Evolutionary conservation across 106 monocot species (phyloP), one percentile per base, ranked within the genome.

Genomic region (Dendrobium catenatum): DNA sequence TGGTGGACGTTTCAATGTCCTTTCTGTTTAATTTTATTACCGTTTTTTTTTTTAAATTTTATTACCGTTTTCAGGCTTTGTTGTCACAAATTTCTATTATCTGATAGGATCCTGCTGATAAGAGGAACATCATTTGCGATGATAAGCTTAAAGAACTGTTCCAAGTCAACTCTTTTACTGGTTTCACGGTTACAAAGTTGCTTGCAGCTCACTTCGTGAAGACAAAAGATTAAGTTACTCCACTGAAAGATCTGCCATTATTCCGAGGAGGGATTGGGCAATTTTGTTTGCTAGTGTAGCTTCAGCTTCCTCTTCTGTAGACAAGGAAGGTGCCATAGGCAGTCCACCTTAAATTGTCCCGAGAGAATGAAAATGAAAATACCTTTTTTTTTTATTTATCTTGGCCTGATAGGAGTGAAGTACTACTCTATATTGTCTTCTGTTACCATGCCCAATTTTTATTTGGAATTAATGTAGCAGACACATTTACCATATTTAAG

Each of bases 121-220:
- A 82, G 85, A 97, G 90, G 84, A 94, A 82, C 40, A 86, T 96
- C 59, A 68, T 93, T 74, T 96, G 93, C 33, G 96, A 96, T 42
- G 90, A 90, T 81, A 96, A 96, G 87, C 86, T 96, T 26, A 91
- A 87, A 77, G 88, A 91, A 49, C 84, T 97, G 41, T 87, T 97
- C 33, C 82, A 91, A 10, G 94, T 97, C 68, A 91, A 92, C 48
- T 88, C 89, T 4, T 97, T 97, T 79, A 83, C 55, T 44, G 94
- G 94, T 66, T 97, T 94, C 77, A 81, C 89, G 16, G 90, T 94
- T 80, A 20, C 89, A 3, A 97, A 94, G 84, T 81, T 94, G 84
- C 90, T 97, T n/a, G 24, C 85, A 13, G 82, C 90, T 86, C 97
- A 97, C 87, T 94, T 97, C 58, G 80, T 88, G 76, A 97, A 97